Percentiles rank a stretch among this genome's conserved stretches.
phyloP scores from a whole-genome alignment of 441 rosid species.

The Pelargonium citronellum region DNA sequence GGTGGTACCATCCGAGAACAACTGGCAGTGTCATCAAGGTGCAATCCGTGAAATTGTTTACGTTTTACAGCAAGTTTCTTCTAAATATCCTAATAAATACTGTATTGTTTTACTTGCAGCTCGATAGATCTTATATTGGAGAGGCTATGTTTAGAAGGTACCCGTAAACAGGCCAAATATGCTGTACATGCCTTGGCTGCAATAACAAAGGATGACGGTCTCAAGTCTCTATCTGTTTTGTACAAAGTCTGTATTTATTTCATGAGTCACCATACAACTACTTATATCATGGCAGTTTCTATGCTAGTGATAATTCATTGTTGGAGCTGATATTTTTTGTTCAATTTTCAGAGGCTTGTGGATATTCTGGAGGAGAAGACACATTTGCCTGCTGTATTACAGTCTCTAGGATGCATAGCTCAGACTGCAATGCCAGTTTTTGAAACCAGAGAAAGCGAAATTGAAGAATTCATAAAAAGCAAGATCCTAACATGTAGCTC shows the following conservation, averaged over 20 bases:
- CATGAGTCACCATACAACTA: conserved; percentile 10
- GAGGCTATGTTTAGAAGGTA: conserved; percentile 92
- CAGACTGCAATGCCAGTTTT: conserved; percentile 97
- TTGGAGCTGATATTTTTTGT: conserved; percentile 26
- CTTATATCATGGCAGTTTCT: background rate
- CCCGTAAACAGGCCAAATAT: conserved; percentile 91
- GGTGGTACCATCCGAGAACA: conserved; percentile 96
- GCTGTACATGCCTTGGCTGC: conserved; percentile 99
- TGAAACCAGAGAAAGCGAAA: conserved; percentile 92
- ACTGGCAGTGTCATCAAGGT: conserved; percentile 84
- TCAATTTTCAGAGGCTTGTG: conserved; percentile 73
- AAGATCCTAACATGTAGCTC: conserved; percentile 56
- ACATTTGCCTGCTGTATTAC: conserved; percentile 87
- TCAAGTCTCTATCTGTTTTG: conserved; percentile 91
- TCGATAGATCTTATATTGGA: conserved; percentile 90
- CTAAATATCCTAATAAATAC: conserved; percentile 25
- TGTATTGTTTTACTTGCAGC: conserved; percentile 42
- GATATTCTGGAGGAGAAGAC: conserved; percentile 88
- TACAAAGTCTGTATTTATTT: conserved; percentile 58
- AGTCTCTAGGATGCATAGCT: conserved; percentile 96
- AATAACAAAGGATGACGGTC: conserved; percentile 97
- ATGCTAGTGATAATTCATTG: conserved; percentile 10
- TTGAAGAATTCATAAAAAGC: conserved; percentile 69
- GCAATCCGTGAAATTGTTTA: conserved; percentile 20
- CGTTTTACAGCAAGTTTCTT: conserved; percentile 17